Base-by-base conservation (phyloP, 2,329 filamentous ascomycete genomes). In the Didymella pomorum region DNA sequence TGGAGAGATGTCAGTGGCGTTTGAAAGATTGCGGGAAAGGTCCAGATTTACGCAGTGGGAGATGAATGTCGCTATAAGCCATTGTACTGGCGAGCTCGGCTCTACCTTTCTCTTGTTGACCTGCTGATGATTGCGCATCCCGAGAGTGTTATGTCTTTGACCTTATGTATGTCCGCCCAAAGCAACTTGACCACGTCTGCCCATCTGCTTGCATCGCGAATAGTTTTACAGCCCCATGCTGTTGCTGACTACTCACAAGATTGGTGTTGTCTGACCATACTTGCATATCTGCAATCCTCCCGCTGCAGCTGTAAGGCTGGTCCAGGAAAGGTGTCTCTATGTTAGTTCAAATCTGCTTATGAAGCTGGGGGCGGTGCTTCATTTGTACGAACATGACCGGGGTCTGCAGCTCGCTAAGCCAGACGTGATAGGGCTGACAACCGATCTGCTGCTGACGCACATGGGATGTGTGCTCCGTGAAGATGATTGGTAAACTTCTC, bases 1-100 rank as follows among this genome's bases (percentile, higher is more conserved):
- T 73, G 37, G 20, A 39, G 21, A 29, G 18, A n/a, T 18, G 12
- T 21, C 20, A 46, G 28, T 39, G 16, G n/a, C 4, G 20, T 5
- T 20, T 1, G 2, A 39, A 31, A 16, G 12, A 4, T 14, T 31
- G 29, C 14, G 16, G 29, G 29, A 31, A 31, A 29, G 28, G 2
- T 29, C 28, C 28, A 37, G 7, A 39, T 63, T 55, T 67, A 71
- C 64, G 61, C 12, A 70, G 61, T 9, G 66, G 66, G 6, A 71
- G 59, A n/a, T 62, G 61, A 28, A 68, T 66, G 49, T 70, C 68
- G 21, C 55, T 60, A 25, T 67, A 67, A 11, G 68, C 61, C 69
- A 70, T 43, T 3, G n/a, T 28, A 11, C n/a, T 26, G 33, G 18
- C 35, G n/a, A 18, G 20, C 9, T 9, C 3, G 12, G 7, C 5